Evolutionary conservation across 805 yeast genomes (phyloP), one percentile per base, ranked within the genome.

Genomic region (Debaryomyces maramus): DNA sequence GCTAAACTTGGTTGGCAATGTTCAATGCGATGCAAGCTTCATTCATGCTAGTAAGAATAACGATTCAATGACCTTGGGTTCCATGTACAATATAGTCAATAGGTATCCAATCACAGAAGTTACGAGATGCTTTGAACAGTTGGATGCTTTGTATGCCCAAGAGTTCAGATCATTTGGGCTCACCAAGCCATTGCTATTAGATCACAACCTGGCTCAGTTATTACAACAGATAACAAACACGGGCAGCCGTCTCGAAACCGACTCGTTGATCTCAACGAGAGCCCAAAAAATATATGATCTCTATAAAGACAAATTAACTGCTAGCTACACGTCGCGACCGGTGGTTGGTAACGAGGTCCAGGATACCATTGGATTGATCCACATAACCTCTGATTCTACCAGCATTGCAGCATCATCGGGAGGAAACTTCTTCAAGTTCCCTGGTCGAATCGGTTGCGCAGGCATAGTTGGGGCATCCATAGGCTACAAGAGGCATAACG

Each of bases 391-490:
- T 3, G 9, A 5, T 38, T 35, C 37, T 26, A 30, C 31, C 15
- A 27, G 20, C 16, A 50, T 67, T 3, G 74, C 70, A 0, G 52
- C 72, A 0, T 76, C 81, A 0, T 77, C 81, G 0, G 83, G 83
- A 1, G 83, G 83, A 0, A 72, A 74, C 39, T 60, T 74, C 42
- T 67, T 75, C 52, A 75, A 77, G 44, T 44, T 63, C 1, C 70
- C 72, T 0, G 79, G 80, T 0, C 46, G 83, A 37, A 57, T 76
- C 2, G 80, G 83, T 6, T 77, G 81, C 56, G 79, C 82, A 8
- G 80, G 75, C 0, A 45, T 76, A 1, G 50, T 66, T 2, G 83
- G 83, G 1, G 58, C 75, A 1, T 75, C 75, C 1, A 55, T 67
- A 13, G 75, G 57, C 38, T 51, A 44, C 29, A 40, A 36, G 10